Percentiles rank a stretch among this genome's conserved stretches.
phyloP scores from a whole-genome alignment of 1,284 basidiomycete species.

The Sparassis latifolia region DNA sequence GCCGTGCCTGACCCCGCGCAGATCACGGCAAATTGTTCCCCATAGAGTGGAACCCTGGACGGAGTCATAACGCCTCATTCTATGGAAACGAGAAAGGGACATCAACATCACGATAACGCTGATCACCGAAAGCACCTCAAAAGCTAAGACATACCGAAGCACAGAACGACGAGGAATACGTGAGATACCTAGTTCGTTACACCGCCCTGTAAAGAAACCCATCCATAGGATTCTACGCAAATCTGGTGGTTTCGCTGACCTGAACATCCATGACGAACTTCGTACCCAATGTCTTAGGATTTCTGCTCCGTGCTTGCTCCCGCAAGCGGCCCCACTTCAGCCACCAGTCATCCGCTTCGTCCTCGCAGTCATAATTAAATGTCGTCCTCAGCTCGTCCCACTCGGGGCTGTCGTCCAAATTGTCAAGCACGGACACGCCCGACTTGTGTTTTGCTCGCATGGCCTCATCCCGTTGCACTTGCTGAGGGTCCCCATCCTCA shows the following conservation, averaged over 20 bases:
- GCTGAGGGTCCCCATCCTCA: neutral
- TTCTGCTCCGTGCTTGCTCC: constrained; percentile 18
- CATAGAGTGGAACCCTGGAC: too few species aligned
- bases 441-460: neutral
- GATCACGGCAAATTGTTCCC: too few species aligned
- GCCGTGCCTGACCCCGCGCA: too few species aligned
- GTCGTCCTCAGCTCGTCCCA: constrained; percentile 17
- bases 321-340: constrained; percentile 28
- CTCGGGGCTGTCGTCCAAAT: neutral
- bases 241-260: neutral
- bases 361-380: constrained; percentile 30
- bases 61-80: too few species aligned
- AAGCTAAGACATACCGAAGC: too few species aligned
- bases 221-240: too few species aligned
- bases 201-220: too few species aligned
- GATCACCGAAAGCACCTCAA: too few species aligned
- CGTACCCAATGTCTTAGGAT: neutral
- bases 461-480: neutral
- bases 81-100: too few species aligned
- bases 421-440: neutral
- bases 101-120: too few species aligned
- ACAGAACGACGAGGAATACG: too few species aligned
- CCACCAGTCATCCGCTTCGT: constrained; percentile 33
- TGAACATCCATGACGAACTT: neutral
- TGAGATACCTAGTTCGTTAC: too few species aligned